These are phyloP conservation scores for Rutstroemia sp. DNA, from an alignment of 2,329 filamentous ascomycete genomes.

Conservation along the genomic window DNA sequence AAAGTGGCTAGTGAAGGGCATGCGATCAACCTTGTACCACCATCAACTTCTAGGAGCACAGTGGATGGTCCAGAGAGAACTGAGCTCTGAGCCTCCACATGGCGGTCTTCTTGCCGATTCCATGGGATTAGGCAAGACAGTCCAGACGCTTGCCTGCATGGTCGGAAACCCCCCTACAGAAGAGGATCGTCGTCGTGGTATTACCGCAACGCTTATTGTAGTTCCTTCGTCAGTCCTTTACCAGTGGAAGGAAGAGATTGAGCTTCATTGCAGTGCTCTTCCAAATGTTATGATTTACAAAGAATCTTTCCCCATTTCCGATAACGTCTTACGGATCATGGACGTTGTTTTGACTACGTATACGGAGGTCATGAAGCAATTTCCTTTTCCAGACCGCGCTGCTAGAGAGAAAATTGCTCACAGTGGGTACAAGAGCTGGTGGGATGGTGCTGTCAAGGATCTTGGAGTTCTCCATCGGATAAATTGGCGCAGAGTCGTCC, in stretches of 20 bases:
- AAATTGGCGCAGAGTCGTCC: conserved; percentile 43
- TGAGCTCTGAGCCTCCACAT: conserved; percentile 27
- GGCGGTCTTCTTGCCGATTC: conserved; percentile 55
- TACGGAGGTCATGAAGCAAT: conserved; percentile 41
- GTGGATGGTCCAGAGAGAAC: conserved; percentile 49
- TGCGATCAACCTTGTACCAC: conserved; percentile 37
- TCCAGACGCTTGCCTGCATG: conserved; percentile 37
- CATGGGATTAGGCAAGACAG: conserved; percentile 60
- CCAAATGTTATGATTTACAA: conserved; percentile 23
- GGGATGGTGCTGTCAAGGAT: conserved; percentile 23
- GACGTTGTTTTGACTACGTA: conserved; percentile 27
- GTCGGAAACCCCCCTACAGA: conserved; percentile 33
- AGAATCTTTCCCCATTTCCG: conserved; percentile 1
- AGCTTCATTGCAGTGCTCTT: conserved; percentile 16
- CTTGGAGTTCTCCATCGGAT: conserved; percentile 33
- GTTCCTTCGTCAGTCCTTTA: conserved; percentile 22
- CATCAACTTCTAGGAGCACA: conserved; percentile 45
- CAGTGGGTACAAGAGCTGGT: conserved; percentile 29
- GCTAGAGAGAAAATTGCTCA: conserved; percentile 73
- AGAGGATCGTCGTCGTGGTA: conserved; percentile 27
- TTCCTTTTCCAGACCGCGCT: conserved; percentile 88
- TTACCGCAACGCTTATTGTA: conserved; percentile 26
- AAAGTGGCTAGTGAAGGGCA: conserved; percentile 39
- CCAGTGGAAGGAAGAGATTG: conserved; percentile 27
- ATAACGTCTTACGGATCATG: conserved; percentile 12